Evolutionary conservation across 768 basidiomycete species (phyloP).

Genomic region (Hemileccinum impolitum): DNA sequence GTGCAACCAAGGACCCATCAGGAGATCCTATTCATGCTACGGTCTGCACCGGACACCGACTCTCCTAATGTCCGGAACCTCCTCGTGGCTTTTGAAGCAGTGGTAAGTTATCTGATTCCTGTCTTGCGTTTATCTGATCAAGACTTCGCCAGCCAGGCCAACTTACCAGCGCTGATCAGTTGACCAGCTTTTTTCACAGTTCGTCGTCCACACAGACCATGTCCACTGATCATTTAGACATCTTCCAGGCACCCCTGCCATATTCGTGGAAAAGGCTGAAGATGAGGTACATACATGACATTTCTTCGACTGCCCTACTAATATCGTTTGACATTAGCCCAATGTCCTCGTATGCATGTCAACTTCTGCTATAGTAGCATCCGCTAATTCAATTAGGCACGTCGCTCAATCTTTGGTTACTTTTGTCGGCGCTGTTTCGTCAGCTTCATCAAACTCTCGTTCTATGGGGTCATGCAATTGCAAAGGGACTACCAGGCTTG

Average conservation of each 20-base stretch:
- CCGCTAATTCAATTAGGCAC: constrained; percentile 41
- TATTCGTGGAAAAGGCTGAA: constrained; percentile 58
- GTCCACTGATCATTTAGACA: background rate
- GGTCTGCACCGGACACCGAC: constrained; percentile 44
- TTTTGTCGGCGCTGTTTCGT: constrained; percentile 77
- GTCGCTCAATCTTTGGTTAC: constrained; percentile 77
- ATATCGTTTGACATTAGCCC: constrained; percentile 13
- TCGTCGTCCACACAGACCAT: constrained; percentile 9
- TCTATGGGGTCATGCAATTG: constrained; percentile 63
- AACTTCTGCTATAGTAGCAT: constrained; percentile 6
- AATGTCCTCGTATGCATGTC: constrained; percentile 23
- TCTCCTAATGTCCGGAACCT: constrained; percentile 41
- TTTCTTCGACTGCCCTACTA: constrained; percentile 6
- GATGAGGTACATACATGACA: constrained; percentile 42
- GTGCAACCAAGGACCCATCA: constrained; percentile 54
- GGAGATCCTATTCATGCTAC: constrained; percentile 45
- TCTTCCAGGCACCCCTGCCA: constrained; percentile 46
- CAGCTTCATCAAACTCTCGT: constrained; percentile 74
- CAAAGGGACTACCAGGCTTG: constrained; percentile 65
- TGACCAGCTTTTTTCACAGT: constrained; percentile 58
- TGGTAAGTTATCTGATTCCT: constrained; percentile 26
- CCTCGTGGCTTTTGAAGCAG: constrained; percentile 43
- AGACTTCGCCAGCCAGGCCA: constrained; percentile 40
- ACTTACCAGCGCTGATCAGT: constrained; percentile 52
- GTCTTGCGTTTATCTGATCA: constrained; percentile 15